A percentile compares a stretch with the other conserved stretches of the same genome.
These are phyloP conservation scores for Epichloe elymi DNA, from an alignment of 2,329 filamentous ascomycete genomes.

Conservation along the genomic window DNA sequence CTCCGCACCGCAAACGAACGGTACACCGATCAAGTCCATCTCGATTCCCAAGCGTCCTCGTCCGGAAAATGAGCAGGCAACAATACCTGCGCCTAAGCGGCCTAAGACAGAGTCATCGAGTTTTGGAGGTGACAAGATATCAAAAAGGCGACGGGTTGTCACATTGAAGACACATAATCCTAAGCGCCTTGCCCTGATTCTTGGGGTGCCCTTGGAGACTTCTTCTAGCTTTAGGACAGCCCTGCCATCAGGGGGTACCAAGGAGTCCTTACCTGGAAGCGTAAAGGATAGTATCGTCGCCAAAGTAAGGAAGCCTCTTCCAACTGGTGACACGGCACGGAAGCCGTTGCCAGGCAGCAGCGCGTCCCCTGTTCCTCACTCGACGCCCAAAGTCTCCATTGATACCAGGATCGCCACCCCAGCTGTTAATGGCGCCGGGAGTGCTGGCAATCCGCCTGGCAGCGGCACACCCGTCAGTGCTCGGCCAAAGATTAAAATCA, in stretches of 20 bases:
- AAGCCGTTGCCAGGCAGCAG: constrained; percentile 21
- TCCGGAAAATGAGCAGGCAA: constrained; percentile 21
- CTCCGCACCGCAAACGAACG: constrained; percentile 1
- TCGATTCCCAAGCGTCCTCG: constrained; percentile 22
- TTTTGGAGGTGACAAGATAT: constrained; percentile 9
- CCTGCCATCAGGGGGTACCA: constrained; percentile 18
- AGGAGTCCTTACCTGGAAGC: constrained; percentile 12
- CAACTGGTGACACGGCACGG: constrained; percentile 16
- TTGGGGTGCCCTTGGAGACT: constrained; percentile 16
- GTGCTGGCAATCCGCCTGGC: constrained; percentile 12
- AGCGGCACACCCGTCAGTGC: constrained; percentile 13
- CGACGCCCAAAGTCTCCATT: constrained; percentile 15
- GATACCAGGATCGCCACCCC: constrained; percentile 11
- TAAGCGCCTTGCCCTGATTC: constrained; percentile 20
- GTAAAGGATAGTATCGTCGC: constrained; percentile 19
- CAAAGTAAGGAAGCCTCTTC: constrained; percentile 25
- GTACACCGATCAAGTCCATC: constrained; percentile 7
- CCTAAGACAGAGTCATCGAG: constrained; percentile 18
- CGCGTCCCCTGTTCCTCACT: constrained; percentile 11
- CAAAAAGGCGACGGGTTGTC: constrained; percentile 23
- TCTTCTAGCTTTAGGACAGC: constrained; percentile 16
- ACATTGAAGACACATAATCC: constrained; percentile 23
- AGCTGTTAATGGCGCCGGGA: constrained; percentile 13
- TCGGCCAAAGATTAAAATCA: constrained; percentile 24
- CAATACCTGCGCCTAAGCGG: constrained; percentile 24